phyloP scores from a whole-genome alignment of 495 filamentous ascomycete species.

The Neurospora intermedia region DNA sequence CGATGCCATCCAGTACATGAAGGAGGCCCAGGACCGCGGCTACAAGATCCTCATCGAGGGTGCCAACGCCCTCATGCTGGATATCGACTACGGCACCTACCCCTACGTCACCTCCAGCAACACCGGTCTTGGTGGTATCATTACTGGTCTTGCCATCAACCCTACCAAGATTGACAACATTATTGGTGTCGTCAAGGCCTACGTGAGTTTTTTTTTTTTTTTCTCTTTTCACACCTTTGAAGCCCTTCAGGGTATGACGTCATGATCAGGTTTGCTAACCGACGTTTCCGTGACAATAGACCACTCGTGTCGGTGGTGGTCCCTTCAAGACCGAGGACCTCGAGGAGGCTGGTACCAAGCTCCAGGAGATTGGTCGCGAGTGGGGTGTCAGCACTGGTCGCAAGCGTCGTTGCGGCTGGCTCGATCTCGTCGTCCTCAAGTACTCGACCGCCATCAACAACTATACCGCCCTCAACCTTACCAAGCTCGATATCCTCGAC shows the following conservation, averaged over 20 bases:
- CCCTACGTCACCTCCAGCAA: constrained; percentile 78
- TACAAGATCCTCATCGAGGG: constrained; percentile 71
- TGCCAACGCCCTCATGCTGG: constrained; percentile 64
- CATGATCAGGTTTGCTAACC: neutral
- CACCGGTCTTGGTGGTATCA: constrained; percentile 63
- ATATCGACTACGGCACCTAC: constrained; percentile 53
- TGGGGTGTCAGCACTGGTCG: constrained; percentile 75
- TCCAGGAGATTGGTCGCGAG: constrained; percentile 41
- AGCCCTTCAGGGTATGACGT: neutral
- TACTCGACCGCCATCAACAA: constrained; percentile 63
- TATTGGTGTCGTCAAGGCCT: constrained; percentile 84
- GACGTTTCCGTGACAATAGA: constrained; percentile 13
- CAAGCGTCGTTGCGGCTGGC: constrained; percentile 76
- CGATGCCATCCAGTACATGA: constrained; percentile 54
- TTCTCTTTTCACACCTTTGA: neutral
- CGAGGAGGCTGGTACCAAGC: constrained; percentile 38
- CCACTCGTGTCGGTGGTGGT: constrained; percentile 65
- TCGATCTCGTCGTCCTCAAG: constrained; percentile 78
- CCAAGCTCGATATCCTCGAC: constrained; percentile 78
- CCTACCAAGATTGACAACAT: constrained; percentile 44
- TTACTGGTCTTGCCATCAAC: constrained; percentile 57
- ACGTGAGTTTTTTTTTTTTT: constrained; percentile 5
- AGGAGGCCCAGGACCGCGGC: constrained; percentile 44
- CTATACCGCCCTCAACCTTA: constrained; percentile 72
- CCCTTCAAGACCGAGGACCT: constrained; percentile 78